Percentiles rank a stretch among this genome's conserved stretches.
Conservation (phyloP, 1,139 yeast species). For the Pichia sp. region DNA sequence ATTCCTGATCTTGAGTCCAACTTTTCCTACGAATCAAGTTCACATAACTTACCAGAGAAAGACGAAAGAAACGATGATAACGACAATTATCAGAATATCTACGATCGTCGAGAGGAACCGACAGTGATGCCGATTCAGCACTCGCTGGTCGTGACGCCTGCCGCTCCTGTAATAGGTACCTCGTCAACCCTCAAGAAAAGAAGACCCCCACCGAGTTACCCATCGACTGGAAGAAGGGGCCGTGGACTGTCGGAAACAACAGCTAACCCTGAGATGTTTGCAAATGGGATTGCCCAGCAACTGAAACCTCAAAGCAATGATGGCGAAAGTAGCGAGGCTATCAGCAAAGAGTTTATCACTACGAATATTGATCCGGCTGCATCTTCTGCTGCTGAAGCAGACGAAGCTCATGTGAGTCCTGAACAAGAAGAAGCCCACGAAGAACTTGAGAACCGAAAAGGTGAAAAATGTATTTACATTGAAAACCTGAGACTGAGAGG, state of each 20-base stretch:
- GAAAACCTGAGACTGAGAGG: constrained; percentile 15
- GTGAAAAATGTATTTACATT: constrained; percentile 20
- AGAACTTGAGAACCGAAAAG: constrained; percentile 9
- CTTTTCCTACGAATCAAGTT: not conserved
- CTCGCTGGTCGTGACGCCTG: constrained; percentile 24
- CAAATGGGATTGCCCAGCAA: constrained; percentile 33
- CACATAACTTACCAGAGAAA: too few species aligned
- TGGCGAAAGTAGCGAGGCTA: too few species aligned
- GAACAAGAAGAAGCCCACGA: not conserved
- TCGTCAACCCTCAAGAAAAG: constrained; percentile 15
- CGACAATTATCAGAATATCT: constrained; percentile 13
- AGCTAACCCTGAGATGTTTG: constrained; percentile 31
- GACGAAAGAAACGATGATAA: too few species aligned
- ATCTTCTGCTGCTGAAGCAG: not conserved
- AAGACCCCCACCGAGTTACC: constrained; percentile 37
- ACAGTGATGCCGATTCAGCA: constrained; percentile 47
- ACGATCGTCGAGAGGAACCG: constrained; percentile 46
- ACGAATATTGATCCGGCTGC: not conserved
- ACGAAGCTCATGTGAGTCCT: too few species aligned
- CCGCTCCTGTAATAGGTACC: constrained; percentile 14
- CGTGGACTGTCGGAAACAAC: constrained; percentile 34
- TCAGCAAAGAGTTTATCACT: not conserved
- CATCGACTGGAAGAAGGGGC: constrained; percentile 33
- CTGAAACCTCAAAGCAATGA: not conserved
- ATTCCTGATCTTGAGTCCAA: constrained; percentile 7